These are phyloP conservation scores for Hanseniaspora vineae DNA, from an alignment of 805 yeast species.

Conservation along the genomic window DNA sequence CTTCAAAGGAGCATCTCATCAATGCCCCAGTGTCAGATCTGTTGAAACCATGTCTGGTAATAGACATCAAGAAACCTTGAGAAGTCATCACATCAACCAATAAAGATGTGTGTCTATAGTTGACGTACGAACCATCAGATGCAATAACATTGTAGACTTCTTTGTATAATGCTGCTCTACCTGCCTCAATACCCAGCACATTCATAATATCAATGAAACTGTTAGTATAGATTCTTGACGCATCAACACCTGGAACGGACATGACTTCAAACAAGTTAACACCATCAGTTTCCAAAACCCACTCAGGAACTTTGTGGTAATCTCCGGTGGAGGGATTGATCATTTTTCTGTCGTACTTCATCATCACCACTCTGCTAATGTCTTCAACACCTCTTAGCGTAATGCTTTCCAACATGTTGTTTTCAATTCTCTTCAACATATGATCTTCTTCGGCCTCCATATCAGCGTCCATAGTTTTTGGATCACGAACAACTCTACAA, in stretches of 20 bases:
- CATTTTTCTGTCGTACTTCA: conserved; percentile 59
- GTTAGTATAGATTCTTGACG: conserved; percentile 83
- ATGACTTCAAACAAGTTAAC: conserved; percentile 90
- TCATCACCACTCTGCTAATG: conserved; percentile 68
- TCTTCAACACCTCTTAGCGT: conserved; percentile 93
- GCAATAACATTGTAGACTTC: conserved; percentile 97
- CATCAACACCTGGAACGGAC: conserved; percentile 89
- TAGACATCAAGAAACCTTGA: conserved; percentile 96
- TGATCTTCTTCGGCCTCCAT: conserved; percentile 95
- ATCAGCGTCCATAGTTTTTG: conserved; percentile 84
- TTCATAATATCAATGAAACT: conserved; percentile 91
- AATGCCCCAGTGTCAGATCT: conserved; percentile 98
- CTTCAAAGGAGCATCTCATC: conserved; percentile 99
- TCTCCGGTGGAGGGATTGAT: conserved; percentile 75
- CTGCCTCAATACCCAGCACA: conserved; percentile 97
- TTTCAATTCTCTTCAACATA: conserved; percentile 86
- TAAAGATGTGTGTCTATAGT: conserved; percentile 95
- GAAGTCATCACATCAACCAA: conserved; percentile 98
- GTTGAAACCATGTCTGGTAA: conserved; percentile 98
- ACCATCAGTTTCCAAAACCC: conserved; percentile 99
- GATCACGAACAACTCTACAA: conserved; percentile 96
- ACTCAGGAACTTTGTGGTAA: conserved; percentile 78
- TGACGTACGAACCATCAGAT: conserved; percentile 98
- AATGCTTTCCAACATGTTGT: conserved; percentile 90
- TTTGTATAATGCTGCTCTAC: conserved; percentile 83